Evolutionary conservation across 2,329 filamentous ascomycete genomes (phyloP).

Genomic region (Hirsutella minnesotensis): DNA sequence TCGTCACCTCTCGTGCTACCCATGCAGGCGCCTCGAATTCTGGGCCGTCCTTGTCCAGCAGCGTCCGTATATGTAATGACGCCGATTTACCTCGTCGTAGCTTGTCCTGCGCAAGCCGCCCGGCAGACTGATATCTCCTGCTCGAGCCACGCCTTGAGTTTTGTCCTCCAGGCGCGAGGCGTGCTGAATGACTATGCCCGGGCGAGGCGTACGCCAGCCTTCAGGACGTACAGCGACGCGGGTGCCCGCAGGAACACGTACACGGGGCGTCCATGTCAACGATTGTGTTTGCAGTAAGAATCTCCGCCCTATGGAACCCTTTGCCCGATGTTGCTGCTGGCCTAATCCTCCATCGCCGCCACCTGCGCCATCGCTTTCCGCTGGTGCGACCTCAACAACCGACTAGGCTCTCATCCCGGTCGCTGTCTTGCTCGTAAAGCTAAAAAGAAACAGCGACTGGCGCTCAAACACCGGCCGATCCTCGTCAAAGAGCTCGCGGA

Average conservation of each 20-base stretch:
- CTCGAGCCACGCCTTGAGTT: neutral
- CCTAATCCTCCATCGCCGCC: neutral
- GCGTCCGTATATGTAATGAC: neutral
- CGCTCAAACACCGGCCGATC: conserved; percentile 45
- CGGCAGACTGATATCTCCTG: neutral
- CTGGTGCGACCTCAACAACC: neutral
- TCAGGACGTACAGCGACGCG: neutral
- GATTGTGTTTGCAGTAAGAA: no score
- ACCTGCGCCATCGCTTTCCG: neutral
- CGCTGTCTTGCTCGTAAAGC: conserved; percentile 28
- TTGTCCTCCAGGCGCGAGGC: neutral
- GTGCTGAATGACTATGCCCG: neutral
- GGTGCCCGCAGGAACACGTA: neutral
- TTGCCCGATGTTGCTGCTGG: no score
- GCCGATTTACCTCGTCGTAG: neutral
- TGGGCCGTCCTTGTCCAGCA: neutral
- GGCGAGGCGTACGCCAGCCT: neutral
- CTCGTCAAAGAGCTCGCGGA: conserved; percentile 51
- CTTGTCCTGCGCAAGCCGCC: neutral
- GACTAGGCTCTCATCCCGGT: neutral
- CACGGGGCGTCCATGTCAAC: no score
- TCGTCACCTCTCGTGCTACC: neutral
- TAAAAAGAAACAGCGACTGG: conserved; percentile 49
- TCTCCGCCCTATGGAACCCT: no score
- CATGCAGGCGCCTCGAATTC: neutral